Conservation (phyloP, 768 basidiomycete genomes). For the Omphalotus guepiniiformis region DNA sequence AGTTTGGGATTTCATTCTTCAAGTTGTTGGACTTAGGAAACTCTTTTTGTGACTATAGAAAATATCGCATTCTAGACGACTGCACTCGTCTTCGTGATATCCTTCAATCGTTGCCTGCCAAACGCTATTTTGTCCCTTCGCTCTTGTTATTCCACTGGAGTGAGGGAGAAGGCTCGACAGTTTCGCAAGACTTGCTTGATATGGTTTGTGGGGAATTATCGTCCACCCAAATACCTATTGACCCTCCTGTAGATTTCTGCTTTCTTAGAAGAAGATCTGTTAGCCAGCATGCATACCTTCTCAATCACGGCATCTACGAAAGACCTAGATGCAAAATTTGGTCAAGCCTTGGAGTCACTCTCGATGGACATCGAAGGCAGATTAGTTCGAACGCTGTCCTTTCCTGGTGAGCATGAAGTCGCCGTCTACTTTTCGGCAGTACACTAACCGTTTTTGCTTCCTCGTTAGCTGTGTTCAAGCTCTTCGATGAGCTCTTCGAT, state of each 20-base stretch:
- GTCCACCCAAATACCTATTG: not conserved
- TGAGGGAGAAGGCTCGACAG: conserved; percentile 33
- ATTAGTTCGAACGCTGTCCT: conserved; percentile 41
- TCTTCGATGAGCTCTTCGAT: conserved; percentile 35
- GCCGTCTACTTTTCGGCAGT: not conserved
- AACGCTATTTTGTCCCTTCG: conserved; percentile 59
- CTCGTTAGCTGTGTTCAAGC: conserved; percentile 34
- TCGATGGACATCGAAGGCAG: conserved; percentile 55
- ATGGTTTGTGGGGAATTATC: conserved; percentile 44
- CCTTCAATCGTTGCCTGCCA: conserved; percentile 45
- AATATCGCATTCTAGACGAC: conserved; percentile 70
- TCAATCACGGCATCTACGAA: conserved; percentile 40
- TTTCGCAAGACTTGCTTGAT: conserved; percentile 46
- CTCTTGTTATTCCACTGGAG: conserved; percentile 61
- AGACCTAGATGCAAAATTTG: conserved; percentile 57
- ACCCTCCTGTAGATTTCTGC: conserved; percentile 37
- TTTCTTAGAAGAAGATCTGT: conserved; percentile 36
- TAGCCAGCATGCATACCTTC: conserved; percentile 40
- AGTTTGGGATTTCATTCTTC: conserved; percentile 13
- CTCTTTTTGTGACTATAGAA: conserved; percentile 33
- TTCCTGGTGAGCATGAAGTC: conserved; percentile 41
- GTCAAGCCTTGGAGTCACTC: conserved; percentile 33
- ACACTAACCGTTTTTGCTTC: not conserved
- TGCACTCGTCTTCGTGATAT: conserved; percentile 67
- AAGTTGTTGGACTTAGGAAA: too few relatives aligned